Conservation (phyloP, 495 filamentous ascomycete genomes). For the Aspergillus kassunensis region DNA sequence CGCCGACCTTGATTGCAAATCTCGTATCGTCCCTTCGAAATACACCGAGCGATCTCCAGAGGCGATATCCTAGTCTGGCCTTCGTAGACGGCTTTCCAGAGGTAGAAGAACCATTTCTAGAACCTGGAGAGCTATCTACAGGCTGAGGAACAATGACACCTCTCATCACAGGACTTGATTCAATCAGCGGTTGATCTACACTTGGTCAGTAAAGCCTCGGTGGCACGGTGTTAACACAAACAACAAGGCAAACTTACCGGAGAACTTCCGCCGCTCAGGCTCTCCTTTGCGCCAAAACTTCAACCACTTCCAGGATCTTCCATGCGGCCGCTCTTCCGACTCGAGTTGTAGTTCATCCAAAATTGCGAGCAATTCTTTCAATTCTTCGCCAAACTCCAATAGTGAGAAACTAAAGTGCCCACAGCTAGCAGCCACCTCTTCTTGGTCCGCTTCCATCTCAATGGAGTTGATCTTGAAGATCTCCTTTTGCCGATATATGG, state of each 20-base stretch:
- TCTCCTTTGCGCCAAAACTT: conserved; percentile 61
- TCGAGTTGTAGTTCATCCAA: conserved; percentile 77
- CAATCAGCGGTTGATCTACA: conserved; percentile 6
- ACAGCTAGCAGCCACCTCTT: conserved; percentile 93
- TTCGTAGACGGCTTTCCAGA: conserved; percentile 23
- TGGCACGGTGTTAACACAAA: background rate
- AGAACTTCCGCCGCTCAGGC: conserved; percentile 15
- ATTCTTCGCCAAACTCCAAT: conserved; percentile 83
- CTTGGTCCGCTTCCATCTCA: conserved; percentile 84
- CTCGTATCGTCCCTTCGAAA: conserved; percentile 64
- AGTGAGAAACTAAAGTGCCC: conserved; percentile 92
- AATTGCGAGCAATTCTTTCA: conserved; percentile 75
- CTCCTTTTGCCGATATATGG: conserved; percentile 74
- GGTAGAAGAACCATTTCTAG: background rate
- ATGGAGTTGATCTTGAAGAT: conserved; percentile 58
- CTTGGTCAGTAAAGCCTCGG: background rate
- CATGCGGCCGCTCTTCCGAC: conserved; percentile 50
- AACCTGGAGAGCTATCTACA: background rate
- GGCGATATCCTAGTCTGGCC: conserved; percentile 40
- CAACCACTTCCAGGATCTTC: conserved; percentile 81
- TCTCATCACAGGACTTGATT: background rate
- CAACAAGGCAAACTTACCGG: conserved; percentile 14
- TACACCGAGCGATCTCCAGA: conserved; percentile 56
- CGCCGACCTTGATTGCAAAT: conserved; percentile 89
- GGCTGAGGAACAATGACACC: background rate